A percentile compares a stretch with the other conserved stretches of the same genome.
phyloP scores from a whole-genome alignment of 345 rosid species.

The Citrus reticulata region DNA sequence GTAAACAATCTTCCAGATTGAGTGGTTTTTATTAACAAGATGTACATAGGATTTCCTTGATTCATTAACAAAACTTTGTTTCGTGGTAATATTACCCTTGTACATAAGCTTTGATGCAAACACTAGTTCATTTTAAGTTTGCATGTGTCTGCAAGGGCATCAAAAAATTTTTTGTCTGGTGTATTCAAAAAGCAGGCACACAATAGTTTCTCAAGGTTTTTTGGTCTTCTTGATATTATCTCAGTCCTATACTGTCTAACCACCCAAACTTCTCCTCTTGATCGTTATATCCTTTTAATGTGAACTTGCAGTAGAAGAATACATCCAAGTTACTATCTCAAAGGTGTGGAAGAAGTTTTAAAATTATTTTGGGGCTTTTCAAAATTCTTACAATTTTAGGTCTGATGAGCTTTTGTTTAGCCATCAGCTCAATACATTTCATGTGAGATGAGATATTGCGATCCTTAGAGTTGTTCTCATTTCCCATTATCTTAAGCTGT shows the following conservation, averaged over 20 bases:
- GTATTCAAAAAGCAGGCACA: neutral
- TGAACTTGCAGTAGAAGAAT: neutral
- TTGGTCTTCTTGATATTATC: neutral
- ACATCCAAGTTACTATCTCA: neutral
- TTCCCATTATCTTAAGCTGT: neutral
- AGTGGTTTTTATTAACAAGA: neutral
- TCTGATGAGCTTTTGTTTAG: neutral
- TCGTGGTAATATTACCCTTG: neutral
- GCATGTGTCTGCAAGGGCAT: neutral
- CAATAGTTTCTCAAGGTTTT: neutral
- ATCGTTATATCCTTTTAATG: neutral
- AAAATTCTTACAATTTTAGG: neutral
- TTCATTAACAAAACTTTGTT: neutral
- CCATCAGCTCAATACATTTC: neutral
- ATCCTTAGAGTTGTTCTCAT: neutral
- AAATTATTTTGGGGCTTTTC: neutral
- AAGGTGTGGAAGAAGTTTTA: neutral
- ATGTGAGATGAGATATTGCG: neutral
- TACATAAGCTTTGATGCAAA: neutral
- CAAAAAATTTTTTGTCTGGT: neutral
- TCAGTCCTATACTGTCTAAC: neutral
- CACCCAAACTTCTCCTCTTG: neutral
- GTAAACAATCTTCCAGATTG: neutral
- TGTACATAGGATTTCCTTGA: neutral
- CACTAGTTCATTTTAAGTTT: neutral